Percentiles rank a stretch among this genome's conserved stretches.
These are phyloP conservation scores for Penicillium dipodomyicola DNA, from an alignment of 495 filamentous ascomycete species.

Conservation along the genomic window DNA sequence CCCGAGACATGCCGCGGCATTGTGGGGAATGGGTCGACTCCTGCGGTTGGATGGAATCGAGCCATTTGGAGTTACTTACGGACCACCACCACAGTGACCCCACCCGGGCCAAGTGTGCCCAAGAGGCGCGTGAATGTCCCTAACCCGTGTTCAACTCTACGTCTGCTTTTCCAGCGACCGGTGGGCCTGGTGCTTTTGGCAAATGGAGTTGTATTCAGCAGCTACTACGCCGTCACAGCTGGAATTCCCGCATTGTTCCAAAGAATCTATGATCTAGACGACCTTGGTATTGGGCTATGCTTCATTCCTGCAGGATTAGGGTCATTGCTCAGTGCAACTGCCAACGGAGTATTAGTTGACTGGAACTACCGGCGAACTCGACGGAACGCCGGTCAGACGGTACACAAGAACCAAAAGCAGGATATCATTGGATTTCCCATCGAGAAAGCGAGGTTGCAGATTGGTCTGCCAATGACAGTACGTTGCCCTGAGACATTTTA, in stretches of 20 bases:
- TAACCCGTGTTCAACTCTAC: constrained; percentile 35
- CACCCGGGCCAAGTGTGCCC: constrained; percentile 49
- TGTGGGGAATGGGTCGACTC: constrained; percentile 42
- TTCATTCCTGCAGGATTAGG: constrained; percentile 45
- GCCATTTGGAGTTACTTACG: constrained; percentile 23
- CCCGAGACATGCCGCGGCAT: constrained; percentile 45
- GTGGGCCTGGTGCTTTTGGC: constrained; percentile 51
- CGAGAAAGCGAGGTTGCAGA: constrained; percentile 42
- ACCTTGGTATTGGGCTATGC: constrained; percentile 37
- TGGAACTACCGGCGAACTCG: constrained; percentile 46
- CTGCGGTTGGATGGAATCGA: constrained; percentile 24
- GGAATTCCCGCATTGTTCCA: constrained; percentile 33
- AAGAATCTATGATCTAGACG: constrained; percentile 29
- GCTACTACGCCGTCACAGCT: constrained; percentile 39
- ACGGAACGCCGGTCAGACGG: constrained; percentile 26
- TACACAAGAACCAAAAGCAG: constrained; percentile 42
- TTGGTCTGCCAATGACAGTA: constrained; percentile 37
- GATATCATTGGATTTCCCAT: constrained; percentile 42
- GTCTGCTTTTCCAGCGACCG: constrained; percentile 55
- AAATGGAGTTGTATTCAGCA: constrained; percentile 38
- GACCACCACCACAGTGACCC: constrained; percentile 41
- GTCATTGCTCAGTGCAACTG: constrained; percentile 68
- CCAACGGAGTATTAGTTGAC: constrained; percentile 68
- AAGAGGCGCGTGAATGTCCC: constrained; percentile 9
- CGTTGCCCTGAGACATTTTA: not conserved